A percentile compares a stretch with the other conserved stretches of the same genome.
These are phyloP conservation scores for Phycomyces blakesleeanus DNA, from an alignment of 192 early-diverging fungal genomes.

Conservation along the genomic window DNA sequence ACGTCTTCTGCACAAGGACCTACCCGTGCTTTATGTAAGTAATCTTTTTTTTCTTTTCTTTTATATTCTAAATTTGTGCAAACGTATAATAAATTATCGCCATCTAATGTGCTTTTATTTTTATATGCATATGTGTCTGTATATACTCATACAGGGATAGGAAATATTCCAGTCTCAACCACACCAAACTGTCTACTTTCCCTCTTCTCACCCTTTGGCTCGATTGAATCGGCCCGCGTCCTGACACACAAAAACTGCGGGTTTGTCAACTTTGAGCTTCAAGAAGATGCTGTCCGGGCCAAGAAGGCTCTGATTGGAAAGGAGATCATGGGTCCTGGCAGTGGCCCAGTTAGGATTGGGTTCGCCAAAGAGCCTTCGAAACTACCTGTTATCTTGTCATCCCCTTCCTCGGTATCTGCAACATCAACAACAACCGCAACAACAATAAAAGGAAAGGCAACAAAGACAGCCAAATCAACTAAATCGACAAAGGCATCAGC, in stretches of 20 bases:
- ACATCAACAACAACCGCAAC: too few relatives aligned
- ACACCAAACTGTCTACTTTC: constrained; percentile 67
- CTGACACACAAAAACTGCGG: constrained; percentile 94
- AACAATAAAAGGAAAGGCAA: too few relatives aligned
- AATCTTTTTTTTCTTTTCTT: constrained; percentile 7
- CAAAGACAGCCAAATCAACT: too few relatives aligned
- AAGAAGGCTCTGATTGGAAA: constrained; percentile 84
- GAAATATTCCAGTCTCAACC: constrained; percentile 80
- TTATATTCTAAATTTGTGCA: too few relatives aligned
- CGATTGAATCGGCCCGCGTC: constrained; percentile 89
- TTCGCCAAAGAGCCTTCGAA: constrained; percentile 87
- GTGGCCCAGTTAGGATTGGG: constrained; percentile 77
- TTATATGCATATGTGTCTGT: too few relatives aligned
- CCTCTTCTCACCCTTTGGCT: constrained; percentile 75
- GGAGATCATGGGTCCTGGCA: constrained; percentile 67
- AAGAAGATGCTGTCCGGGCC: constrained; percentile 88
- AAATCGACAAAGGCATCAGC: too few relatives aligned
- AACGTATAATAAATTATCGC: too few relatives aligned
- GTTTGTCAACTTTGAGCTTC: constrained; percentile 87
- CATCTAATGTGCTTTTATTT: constrained; percentile 30
- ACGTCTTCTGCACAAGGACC: constrained; percentile 55
- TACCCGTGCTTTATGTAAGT: constrained; percentile 70
- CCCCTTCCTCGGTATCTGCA: too few relatives aligned
- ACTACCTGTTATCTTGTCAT: constrained; percentile 10
- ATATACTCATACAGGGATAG: too few relatives aligned